phyloP scores from a whole-genome alignment of 2,329 filamentous ascomycete genomes.

The Tolypocladium amazonense region DNA sequence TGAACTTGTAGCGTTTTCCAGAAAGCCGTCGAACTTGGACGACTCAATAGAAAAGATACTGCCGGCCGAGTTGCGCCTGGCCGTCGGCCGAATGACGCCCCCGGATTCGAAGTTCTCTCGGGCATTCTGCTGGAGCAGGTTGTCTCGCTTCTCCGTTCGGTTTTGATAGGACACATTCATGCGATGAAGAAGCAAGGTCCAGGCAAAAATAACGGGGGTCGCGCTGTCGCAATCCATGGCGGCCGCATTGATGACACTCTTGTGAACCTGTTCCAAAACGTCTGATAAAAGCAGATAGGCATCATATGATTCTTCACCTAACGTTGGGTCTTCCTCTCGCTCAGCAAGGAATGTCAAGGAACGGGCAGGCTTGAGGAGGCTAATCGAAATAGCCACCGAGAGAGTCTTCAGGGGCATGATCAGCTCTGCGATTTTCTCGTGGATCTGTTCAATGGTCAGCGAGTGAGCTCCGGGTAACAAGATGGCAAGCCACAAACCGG shows the following conservation, averaged over 20 bases:
- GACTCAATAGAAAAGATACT: conserved; percentile 53
- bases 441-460: conserved; percentile 17
- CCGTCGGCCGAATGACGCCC: conserved; percentile 27
- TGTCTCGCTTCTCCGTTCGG: conserved; percentile 49
- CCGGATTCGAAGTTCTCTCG: conserved; percentile 44
- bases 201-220: conserved; percentile 67
- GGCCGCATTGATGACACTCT: conserved; percentile 53
- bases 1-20: conserved; percentile 37
- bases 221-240: conserved; percentile 48
- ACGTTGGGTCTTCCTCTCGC: conserved; percentile 24
- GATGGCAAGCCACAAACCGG: conserved; percentile 14
- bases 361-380: conserved; percentile 55
- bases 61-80: conserved; percentile 47
- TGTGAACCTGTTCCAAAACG: conserved; percentile 63
- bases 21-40: conserved; percentile 47
- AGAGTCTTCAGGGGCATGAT: conserved; percentile 57
- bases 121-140: conserved; percentile 46
- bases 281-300: conserved; percentile 60
- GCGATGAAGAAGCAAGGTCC: conserved; percentile 65
- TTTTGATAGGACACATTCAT: conserved; percentile 54
- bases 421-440: conserved; percentile 37
- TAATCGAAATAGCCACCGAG: conserved; percentile 58
- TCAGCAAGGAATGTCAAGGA: conserved; percentile 35
- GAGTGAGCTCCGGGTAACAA: neutral
- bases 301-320: conserved; percentile 26